Evolutionary conservation across 495 filamentous ascomycete genomes (phyloP), one percentile per base, ranked within the genome.

Genomic region (Xylaria flabelliformis): DNA sequence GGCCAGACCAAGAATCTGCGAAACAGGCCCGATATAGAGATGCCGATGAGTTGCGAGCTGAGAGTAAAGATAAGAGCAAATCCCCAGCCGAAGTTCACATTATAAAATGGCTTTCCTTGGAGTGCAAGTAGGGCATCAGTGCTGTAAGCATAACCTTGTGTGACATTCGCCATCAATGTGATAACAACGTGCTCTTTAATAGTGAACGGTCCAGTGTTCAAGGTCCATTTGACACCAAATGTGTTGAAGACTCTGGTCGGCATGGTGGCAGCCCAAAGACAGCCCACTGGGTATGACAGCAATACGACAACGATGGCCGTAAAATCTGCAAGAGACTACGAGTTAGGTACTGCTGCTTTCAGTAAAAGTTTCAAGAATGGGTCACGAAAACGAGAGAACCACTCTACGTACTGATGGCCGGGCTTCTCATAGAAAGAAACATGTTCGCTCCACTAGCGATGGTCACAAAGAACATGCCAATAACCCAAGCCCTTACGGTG

Each of bases 101-200:
- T 75, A 72, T 91, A 91, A 73, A 89, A 91, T 46, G 87, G 79
- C 69, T 80, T 79, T 13, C 79, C 79, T 64, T 80, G 79, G 34
- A 80, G 82, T 0, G 88, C 88, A 51, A 89, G 84, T 48, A 91
- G 83, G 50, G 88, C 82, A 69, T 90, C 88, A 2, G 88, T 90
- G 19, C 87, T 85, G 67, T 88, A 87, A 5, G 88, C 88, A 19
- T 80, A 80, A 1, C 69, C 56, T 21, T 79, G 77, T 13, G 77
- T 79, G 13, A 84, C 83, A 56, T 82, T 82, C 5, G 80, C 80
- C 87, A 90, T 91, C 63, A 91, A 84, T 3, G 85, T 87, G 76
- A 90, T 87, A 64, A 90, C 77, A 2, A 86, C 86, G 81, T 91
- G 88, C 76, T 90, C 90, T 68, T 91, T 90, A 76, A 89, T 86